phyloP scores from a whole-genome alignment of 805 yeast species.

The Saturnispora saitoi region DNA sequence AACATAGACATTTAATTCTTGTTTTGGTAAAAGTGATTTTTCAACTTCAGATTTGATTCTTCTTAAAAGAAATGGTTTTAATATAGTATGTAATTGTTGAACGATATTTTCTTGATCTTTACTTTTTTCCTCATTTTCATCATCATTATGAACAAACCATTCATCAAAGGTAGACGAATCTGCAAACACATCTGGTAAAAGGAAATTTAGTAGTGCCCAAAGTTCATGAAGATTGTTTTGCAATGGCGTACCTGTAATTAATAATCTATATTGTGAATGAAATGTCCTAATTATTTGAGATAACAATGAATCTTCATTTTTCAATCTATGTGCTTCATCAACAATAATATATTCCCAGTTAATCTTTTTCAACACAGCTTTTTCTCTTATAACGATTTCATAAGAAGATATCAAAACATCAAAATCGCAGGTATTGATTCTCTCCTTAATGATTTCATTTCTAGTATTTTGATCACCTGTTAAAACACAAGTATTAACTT shows the following conservation, averaged over 20 bases:
- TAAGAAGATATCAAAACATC: constrained; percentile 88
- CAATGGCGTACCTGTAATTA: constrained; percentile 93
- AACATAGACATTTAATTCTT: constrained; percentile 80
- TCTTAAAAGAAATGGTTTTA: constrained; percentile 80
- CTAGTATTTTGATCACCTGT: constrained; percentile 90
- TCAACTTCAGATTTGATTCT: constrained; percentile 93
- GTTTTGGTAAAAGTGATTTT: constrained; percentile 80
- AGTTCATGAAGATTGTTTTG: constrained; percentile 93
- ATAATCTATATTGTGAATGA: constrained; percentile 71
- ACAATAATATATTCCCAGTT: constrained; percentile 91
- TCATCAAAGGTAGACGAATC: constrained; percentile 85
- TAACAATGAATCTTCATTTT: constrained; percentile 85
- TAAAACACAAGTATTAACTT: constrained; percentile 72
- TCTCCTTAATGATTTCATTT: constrained; percentile 44
- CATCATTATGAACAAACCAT: constrained; percentile 77
- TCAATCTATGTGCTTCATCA: constrained; percentile 95
- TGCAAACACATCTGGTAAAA: constrained; percentile 91
- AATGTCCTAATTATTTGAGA: constrained; percentile 89
- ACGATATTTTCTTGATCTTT: constrained; percentile 81
- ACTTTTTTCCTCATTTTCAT: constrained; percentile 75
- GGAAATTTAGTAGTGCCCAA: constrained; percentile 89
- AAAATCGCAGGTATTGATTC: constrained; percentile 64
- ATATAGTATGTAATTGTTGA: constrained; percentile 77
- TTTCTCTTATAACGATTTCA: constrained; percentile 90
- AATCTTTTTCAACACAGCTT: constrained; percentile 65